These are phyloP conservation scores for Saturnispora ahearnii DNA, from an alignment of 805 yeast species.

Conservation along the genomic window DNA sequence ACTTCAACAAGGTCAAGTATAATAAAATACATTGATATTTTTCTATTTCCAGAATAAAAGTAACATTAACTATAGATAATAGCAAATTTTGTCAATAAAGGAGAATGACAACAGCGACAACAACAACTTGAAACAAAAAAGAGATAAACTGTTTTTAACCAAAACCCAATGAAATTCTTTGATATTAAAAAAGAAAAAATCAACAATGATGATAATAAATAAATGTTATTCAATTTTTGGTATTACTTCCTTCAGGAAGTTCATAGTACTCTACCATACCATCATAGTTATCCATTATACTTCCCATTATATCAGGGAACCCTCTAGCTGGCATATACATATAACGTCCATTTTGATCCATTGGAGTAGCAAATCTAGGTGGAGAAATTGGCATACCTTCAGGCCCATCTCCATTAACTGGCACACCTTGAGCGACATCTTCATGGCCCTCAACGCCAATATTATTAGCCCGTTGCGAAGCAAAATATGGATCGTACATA, in stretches of 20 bases:
- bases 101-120: neutral
- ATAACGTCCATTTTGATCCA: conserved; percentile 25
- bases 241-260: neutral
- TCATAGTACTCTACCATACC: neutral
- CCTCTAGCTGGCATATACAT: conserved; percentile 19
- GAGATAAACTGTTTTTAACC: neutral
- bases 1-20: neutral
- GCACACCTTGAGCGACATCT: neutral
- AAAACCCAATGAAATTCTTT: conserved; percentile 2
- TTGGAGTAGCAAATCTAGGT: conserved; percentile 15
- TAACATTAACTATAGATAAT: neutral
- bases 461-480: conserved; percentile 5
- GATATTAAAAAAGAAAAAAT: neutral
- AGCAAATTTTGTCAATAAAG: neutral
- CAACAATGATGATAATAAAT: neutral
- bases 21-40: neutral
- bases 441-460: neutral
- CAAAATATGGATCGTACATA: conserved; percentile 28
- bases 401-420: neutral
- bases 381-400: conserved; percentile 12
- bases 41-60: neutral
- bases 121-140: neutral
- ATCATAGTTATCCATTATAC: neutral
- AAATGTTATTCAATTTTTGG: neutral
- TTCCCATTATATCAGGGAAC: conserved; percentile 16